Conservation (phyloP, 2,329 filamentous ascomycete species). For the Apiospora saccharicola region DNA sequence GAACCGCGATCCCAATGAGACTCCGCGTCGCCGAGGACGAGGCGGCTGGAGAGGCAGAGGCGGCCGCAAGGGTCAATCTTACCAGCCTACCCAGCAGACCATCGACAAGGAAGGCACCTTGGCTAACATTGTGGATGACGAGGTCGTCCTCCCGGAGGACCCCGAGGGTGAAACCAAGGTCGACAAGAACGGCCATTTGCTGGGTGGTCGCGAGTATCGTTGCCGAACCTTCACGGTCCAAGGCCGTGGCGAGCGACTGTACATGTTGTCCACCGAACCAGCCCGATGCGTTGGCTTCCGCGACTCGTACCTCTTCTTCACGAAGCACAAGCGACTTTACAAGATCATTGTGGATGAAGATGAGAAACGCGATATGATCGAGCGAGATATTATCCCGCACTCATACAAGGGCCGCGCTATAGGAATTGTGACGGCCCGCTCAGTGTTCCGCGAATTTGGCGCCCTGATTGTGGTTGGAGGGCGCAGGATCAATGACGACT, state of each 20-base stretch:
- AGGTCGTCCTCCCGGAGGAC: constrained; percentile 88
- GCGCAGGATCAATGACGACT: constrained; percentile 86
- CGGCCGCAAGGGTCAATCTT: constrained; percentile 72
- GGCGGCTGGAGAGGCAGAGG: constrained; percentile 75
- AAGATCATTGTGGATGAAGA: constrained; percentile 98
- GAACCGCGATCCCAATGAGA: constrained; percentile 59
- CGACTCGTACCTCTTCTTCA: constrained; percentile 98
- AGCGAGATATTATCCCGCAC: constrained; percentile 93
- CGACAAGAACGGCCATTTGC: constrained; percentile 83
- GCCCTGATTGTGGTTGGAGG: constrained; percentile 93
- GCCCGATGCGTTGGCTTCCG: constrained; percentile 96
- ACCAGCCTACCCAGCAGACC: constrained; percentile 81
- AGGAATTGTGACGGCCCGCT: constrained; percentile 93
- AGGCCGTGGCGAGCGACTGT: constrained; percentile 83
- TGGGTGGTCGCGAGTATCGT: constrained; percentile 87
- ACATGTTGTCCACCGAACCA: constrained; percentile 98
- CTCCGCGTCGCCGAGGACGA: constrained; percentile 70
- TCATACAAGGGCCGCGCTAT: constrained; percentile 98
- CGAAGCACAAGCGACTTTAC: constrained; percentile 93
- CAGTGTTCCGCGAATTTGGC: constrained; percentile 96
- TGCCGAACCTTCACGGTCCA: constrained; percentile 94
- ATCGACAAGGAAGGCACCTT: constrained; percentile 94
- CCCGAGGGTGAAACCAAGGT: constrained; percentile 92
- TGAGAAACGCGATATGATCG: constrained; percentile 97
- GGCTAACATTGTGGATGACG: constrained; percentile 89